Conservation (phyloP, 106 monocot species). For the Platanthera zijinensis region DNA sequence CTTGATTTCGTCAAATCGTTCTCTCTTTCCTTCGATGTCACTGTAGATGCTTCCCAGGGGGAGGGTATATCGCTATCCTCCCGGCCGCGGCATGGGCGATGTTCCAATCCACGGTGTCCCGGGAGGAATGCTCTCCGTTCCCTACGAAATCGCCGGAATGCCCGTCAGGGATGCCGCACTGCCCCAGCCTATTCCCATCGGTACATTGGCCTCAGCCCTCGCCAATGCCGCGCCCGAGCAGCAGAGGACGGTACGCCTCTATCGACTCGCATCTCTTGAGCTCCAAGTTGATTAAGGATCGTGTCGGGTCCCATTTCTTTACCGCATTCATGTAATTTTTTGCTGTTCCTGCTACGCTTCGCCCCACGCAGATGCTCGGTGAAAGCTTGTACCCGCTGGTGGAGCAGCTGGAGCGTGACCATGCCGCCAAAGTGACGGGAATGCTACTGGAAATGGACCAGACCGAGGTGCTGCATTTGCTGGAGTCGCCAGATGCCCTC, state of each 20-base stretch:
- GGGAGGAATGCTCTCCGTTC: constrained; percentile 32
- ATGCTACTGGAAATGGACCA: constrained; percentile 80
- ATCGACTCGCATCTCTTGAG: too few relatives aligned
- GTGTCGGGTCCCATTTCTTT: too few relatives aligned
- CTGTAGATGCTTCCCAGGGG: constrained; percentile 51
- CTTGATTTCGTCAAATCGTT: not conserved
- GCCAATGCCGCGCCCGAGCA: constrained; percentile 56
- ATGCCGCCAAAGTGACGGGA: constrained; percentile 29
- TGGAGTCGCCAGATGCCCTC: constrained; percentile 56
- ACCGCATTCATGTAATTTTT: too few relatives aligned
- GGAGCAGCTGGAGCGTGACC: constrained; percentile 48
- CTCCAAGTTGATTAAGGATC: not conserved
- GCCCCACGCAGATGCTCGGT: constrained; percentile 42
- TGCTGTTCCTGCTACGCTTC: too few relatives aligned
- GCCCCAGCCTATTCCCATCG: constrained; percentile 41
- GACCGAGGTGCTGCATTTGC: constrained; percentile 56
- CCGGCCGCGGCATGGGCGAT: constrained; percentile 47
- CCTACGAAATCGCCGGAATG: constrained; percentile 39
- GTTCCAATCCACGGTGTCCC: constrained; percentile 30
- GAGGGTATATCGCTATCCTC: constrained; percentile 59
- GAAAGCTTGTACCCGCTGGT: constrained; percentile 58
- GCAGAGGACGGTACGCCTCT: constrained; percentile 41
- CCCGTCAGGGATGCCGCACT: constrained; percentile 23
- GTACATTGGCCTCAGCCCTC: constrained; percentile 44
- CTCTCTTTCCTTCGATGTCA: not conserved